Conservation (phyloP, 108 stramenopile genomes). For the Pseudonitzschia multistriata region DNA sequence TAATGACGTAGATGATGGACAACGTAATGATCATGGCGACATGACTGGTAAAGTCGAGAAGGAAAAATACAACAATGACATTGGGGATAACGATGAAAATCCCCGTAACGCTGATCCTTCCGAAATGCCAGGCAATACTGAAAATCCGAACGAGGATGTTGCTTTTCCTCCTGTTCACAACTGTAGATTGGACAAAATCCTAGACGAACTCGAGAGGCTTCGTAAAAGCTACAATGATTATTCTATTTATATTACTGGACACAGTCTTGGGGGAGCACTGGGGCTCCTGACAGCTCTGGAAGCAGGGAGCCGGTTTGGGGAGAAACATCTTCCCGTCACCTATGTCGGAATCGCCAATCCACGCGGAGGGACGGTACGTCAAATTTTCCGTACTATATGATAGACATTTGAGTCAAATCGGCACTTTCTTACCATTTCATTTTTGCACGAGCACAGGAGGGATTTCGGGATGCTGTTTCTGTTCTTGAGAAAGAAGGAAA, state of each 20-base stretch:
- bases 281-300: conserved; percentile 17
- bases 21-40: too few relatives aligned
- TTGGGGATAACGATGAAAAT: not conserved
- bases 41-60: not conserved
- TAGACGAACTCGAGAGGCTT: conserved; percentile 42
- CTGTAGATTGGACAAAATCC: conserved; percentile 28
- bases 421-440: too few relatives aligned
- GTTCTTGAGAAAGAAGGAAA: conserved; percentile 11
- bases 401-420: too few relatives aligned
- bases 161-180: not conserved
- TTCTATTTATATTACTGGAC: conserved; percentile 66
- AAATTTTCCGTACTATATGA: too few relatives aligned
- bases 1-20: not conserved
- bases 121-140: not conserved
- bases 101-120: not conserved
- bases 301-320: not conserved
- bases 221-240: conserved; percentile 45
- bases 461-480: conserved; percentile 20
- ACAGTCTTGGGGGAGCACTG: conserved; percentile 75
- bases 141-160: not conserved
- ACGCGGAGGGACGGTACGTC: conserved; percentile 5
- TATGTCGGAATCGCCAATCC: conserved; percentile 25
- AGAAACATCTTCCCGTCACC: conserved; percentile 8
- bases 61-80: not conserved
- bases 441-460: not conserved